phyloP scores from a whole-genome alignment of 306 rosid genomes.

The Malus asiatica region DNA sequence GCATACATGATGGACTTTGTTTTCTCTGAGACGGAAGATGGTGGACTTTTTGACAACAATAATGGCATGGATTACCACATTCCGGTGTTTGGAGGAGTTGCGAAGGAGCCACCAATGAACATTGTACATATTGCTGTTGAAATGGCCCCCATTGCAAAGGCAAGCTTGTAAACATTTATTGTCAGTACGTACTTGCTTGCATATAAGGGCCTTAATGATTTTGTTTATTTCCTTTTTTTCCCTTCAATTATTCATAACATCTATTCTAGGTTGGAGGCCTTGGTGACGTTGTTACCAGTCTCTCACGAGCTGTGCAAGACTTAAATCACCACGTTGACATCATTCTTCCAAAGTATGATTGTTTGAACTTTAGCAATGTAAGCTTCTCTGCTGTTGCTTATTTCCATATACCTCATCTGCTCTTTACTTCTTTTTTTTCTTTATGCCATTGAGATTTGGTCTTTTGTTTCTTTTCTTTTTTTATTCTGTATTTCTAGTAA shows the following conservation, averaged over 20 bases:
- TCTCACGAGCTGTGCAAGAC: conserved; percentile 79
- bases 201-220: neutral
- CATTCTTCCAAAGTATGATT: conserved; percentile 88
- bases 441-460: neutral
- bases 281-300: conserved; percentile 84
- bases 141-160: conserved; percentile 99
- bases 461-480: neutral
- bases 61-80: conserved; percentile 84
- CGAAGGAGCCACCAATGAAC: conserved; percentile 91
- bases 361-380: conserved; percentile 81
- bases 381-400: conserved; percentile 35
- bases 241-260: neutral
- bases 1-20: conserved; percentile 94
- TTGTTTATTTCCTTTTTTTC: neutral
- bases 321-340: conserved; percentile 68
- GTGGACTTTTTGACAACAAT: conserved; percentile 85
- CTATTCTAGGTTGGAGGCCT: conserved; percentile 84
- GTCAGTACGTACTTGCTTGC: neutral
- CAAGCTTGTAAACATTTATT: conserved; percentile 9
- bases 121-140: conserved; percentile 89
- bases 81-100: conserved; percentile 69
- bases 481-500: neutral
- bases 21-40: conserved; percentile 82
- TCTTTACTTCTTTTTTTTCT: neutral
- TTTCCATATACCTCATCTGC: neutral